Evolutionary conservation across 2,329 filamentous ascomycete genomes (phyloP), one percentile per base, ranked within the genome.

Genomic region (Plectosphaerella sp.): DNA sequence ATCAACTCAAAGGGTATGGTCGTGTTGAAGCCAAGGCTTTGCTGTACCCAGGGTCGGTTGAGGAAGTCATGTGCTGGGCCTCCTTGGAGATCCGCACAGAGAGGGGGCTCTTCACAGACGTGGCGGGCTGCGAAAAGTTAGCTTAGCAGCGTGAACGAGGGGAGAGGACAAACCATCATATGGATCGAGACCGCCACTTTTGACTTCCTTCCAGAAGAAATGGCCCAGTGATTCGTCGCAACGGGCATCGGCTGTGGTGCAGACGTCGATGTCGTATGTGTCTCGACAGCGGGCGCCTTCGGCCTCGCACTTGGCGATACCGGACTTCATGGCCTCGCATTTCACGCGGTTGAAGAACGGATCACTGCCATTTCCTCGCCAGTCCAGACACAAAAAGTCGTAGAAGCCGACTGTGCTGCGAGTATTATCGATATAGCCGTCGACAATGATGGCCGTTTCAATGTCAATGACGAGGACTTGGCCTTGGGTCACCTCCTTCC

Each of bases 351-450:
- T 16, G 4, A 43, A 18, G 5, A 20, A 16, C n/a, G 41, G 41
- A 8, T 7, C 7, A 18, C 41, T 43, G 3, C 41, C 41, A 18
- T 16, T 11, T 12, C 53, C 36, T 52, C 39, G 24, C 50, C 42
- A 20, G n/a, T 49, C 20, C 8, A 45, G 48, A 48, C 57, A 59
- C 45, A 60, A 54, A 48, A 59, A 58, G 43, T 58, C 58, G 36
- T 59, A 61, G 28, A 48, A 14, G 10, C 58, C 53, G 5, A 55
- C 14, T 10, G 43, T 9, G 4, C 36, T 28, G 20, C 20, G 47
- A 48, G 43, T 46, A 14, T 16, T 41, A 45, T 57, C 57, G 25
- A 60, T 35, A 10, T 54, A 50, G 5, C 58, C 55, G 39, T 61
- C 54, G 6, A 60, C 54, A 4, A 58, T 52, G 4, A 55, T 51